Evolutionary conservation across 2,329 filamentous ascomycete genomes (phyloP), one percentile per base, ranked within the genome.

Genomic region (Neonectria punicea): DNA sequence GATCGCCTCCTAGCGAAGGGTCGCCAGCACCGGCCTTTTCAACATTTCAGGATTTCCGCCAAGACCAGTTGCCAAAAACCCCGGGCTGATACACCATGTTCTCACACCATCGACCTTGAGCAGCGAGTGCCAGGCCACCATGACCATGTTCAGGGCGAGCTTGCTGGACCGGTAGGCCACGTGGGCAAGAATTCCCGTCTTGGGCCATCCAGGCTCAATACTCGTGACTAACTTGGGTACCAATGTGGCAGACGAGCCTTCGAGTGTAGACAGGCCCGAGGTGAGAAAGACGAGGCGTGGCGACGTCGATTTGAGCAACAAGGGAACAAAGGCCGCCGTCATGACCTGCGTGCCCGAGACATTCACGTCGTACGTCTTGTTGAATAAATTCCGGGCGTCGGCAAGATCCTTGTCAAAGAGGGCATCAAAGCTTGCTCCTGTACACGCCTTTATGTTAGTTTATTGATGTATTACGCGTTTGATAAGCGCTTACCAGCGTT

Each of bases 271-370:
- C 4, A 53, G 44, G 18, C 53, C 83, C 1, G 75, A 77, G 6
- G 83, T 82, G 50, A 87, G 71, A 74, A 87, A 87, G 46, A 86
- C 61, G 55, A 87, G 69, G 3, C 85, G 79, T 0, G 85, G 83
- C 13, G 82, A 80, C 0, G 75, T 54, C 0, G 80, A 70, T 13
- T 59, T 64, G 11, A 87, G 74, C 0, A 88, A 79, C 0, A 88
- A 74, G 1, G 85, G 84, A 11, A 76, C 63, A 61, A 83, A 80
- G 0, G 75, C 74, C 4, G 75, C 68, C 0, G 83, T 84, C 11
- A 82, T 67, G 39, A 82, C 76, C 22, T 82, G 77, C 0, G 82
- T 80, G 11, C 85, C 82, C 0, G 84, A 74, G 7, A 85, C 82
- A 69, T 89, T 89, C 67, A 85, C 76, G 50, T 86, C 78, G 73